A percentile compares a stretch with the other conserved stretches of the same genome.
Conservation (phyloP, 1,284 basidiomycete genomes). For the Ceratobasidium sp. region DNA sequence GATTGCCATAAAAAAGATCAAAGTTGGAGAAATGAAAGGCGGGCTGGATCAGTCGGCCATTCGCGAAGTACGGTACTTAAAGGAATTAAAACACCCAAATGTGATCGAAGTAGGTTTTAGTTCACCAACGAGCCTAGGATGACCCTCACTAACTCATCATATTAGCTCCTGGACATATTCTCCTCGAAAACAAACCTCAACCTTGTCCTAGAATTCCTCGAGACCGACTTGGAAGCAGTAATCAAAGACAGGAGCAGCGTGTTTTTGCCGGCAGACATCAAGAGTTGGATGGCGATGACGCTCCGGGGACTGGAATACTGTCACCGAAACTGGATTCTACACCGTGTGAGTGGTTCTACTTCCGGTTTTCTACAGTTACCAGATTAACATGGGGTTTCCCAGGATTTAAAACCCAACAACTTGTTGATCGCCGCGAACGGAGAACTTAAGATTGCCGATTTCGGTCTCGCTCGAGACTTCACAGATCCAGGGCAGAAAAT, state of each 20-base stretch:
- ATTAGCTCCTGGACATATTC: slow-evolving; percentile 95
- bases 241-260: slow-evolving; percentile 93
- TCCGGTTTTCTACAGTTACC: not conserved
- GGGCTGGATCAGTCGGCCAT: slow-evolving; percentile 99
- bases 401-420: slow-evolving; percentile 99
- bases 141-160: not conserved
- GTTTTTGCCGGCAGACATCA: slow-evolving; percentile 95
- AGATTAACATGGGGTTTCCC: too few relatives aligned
- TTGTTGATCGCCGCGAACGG: slow-evolving; percentile 91
- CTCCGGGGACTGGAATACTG: slow-evolving; percentile 97
- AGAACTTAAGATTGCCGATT: slow-evolving; percentile 97
- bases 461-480: slow-evolving; percentile 96
- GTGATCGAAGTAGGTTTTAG: slow-evolving; percentile 79
- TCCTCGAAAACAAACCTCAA: slow-evolving; percentile 96
- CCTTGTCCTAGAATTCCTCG: slow-evolving; percentile 95
- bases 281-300: slow-evolving; percentile 99
- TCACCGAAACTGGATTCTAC: slow-evolving; percentile 91
- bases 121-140: not conserved
- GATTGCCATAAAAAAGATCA: slow-evolving; percentile 98
- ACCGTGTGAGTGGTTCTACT: slow-evolving; percentile 78
- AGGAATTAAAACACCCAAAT: slow-evolving; percentile 93
- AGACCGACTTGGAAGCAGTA: slow-evolving; percentile 96
- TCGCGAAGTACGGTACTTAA: slow-evolving; percentile 96
- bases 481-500: slow-evolving; percentile 92
- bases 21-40: slow-evolving; percentile 96